phyloP scores from a whole-genome alignment of 2,329 filamentous ascomycete genomes.

The Arthroderma sp. region DNA sequence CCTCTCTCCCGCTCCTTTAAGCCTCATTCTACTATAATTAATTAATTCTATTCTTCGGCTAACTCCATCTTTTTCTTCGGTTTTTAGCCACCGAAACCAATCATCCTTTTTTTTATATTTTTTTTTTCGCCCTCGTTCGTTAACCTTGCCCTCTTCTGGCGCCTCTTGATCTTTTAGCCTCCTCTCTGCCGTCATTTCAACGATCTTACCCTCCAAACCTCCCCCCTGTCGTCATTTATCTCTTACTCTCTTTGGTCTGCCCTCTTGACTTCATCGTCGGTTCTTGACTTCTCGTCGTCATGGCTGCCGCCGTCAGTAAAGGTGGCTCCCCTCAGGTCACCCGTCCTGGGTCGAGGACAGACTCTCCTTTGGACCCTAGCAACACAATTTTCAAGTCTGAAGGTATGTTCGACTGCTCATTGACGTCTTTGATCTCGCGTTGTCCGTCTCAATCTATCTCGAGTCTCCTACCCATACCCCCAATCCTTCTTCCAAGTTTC shows the following conservation, averaged over 20 bases:
- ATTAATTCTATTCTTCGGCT: too few species aligned
- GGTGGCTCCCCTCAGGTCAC: slow-evolving; percentile 20
- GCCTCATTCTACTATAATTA: neutral
- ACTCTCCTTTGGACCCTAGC: slow-evolving; percentile 32
- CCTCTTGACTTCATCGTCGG: slow-evolving; percentile 5
- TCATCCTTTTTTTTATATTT: too few species aligned
- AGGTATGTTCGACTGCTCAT: slow-evolving; percentile 19
- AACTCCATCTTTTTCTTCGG: too few species aligned
- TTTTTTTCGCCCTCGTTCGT: slow-evolving; percentile 8
- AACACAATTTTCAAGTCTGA: slow-evolving; percentile 26
- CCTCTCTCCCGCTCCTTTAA: neutral
- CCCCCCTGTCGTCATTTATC: slow-evolving; percentile 8
- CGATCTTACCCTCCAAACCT: neutral
- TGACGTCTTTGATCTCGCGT: too few species aligned
- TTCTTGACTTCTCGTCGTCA: slow-evolving; percentile 14
- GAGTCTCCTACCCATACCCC: too few species aligned
- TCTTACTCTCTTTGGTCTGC: slow-evolving; percentile 1
- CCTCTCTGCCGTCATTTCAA: slow-evolving; percentile 7
- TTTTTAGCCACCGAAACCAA: too few species aligned
- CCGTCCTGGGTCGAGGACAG: slow-evolving; percentile 20
- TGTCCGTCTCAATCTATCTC: too few species aligned
- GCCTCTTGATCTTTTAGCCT: neutral
- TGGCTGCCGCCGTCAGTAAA: slow-evolving; percentile 30
- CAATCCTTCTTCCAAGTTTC: too few species aligned
- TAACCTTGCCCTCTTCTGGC: slow-evolving; percentile 12